These are phyloP conservation scores for Cutaneotrichosporon arboriforme DNA, from an alignment of 1,284 basidiomycete genomes.

Conservation along the genomic window DNA sequence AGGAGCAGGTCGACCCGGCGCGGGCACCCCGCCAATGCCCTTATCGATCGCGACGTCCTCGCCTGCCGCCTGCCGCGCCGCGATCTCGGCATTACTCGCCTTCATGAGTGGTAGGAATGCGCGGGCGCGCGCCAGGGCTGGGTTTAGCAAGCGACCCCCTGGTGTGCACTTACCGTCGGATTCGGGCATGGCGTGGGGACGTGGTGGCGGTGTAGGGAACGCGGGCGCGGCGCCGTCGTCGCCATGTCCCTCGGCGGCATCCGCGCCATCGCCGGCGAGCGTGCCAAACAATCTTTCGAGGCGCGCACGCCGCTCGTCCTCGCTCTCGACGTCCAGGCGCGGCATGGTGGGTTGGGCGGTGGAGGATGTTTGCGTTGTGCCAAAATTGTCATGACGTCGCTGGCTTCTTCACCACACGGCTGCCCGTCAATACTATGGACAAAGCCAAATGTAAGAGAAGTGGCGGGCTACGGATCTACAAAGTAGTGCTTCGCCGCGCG, in stretches of 20 bases:
- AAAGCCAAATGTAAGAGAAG: no score
- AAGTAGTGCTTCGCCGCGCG: no score
- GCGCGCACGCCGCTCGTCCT: constrained; percentile 7
- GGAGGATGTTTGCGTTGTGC: neutral
- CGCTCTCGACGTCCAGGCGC: constrained; percentile 15
- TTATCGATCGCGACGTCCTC: constrained; percentile 30
- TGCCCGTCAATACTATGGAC: no score
- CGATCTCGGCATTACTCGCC: constrained; percentile 30
- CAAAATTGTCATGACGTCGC: no score
- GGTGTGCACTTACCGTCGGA: constrained; percentile 10
- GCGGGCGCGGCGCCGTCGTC: neutral
- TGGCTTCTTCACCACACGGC: no score
- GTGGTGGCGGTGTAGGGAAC: neutral
- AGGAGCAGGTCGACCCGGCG: no score
- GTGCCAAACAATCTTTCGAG: constrained; percentile 1
- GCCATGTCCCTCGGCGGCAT: no score
- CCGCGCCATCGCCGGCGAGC: no score
- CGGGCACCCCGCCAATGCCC: constrained; percentile 10
- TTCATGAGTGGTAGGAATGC: constrained; percentile 38
- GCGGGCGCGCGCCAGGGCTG: constrained; percentile 33
- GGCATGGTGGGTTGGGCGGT: neutral
- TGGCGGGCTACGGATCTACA: no score
- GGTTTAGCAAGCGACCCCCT: neutral
- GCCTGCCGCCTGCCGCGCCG: constrained; percentile 24
- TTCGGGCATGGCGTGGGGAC: constrained; percentile 14